Evolutionary conservation across 768 basidiomycete species (phyloP).

Genomic region (Mycena haematopus): DNA sequence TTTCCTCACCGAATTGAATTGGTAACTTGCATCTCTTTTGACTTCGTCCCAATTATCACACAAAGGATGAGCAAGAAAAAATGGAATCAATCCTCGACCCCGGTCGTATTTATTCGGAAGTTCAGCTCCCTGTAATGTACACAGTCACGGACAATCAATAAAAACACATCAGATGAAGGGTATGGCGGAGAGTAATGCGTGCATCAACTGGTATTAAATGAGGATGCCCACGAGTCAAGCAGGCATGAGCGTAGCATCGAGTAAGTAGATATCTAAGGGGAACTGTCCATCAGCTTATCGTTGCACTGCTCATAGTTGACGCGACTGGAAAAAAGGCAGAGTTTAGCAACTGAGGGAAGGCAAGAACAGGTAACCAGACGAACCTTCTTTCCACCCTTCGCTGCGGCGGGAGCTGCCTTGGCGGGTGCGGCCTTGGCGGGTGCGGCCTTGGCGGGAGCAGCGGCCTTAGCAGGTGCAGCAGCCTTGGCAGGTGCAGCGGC

Average conservation of each 20-base stretch:
- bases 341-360: neutral
- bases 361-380: neutral
- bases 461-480: neutral
- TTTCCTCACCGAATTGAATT: no score
- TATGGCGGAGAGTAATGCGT: conserved; percentile 6
- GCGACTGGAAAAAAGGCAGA: neutral
- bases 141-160: conserved; percentile 5
- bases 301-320: neutral
- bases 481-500: neutral
- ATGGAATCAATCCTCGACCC: conserved; percentile 1
- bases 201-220: conserved; percentile 20
- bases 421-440: neutral
- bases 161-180: conserved; percentile 7
- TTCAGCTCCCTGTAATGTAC: conserved; percentile 19
- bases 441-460: neutral
- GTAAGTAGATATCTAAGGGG: conserved; percentile 12
- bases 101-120: conserved; percentile 23
- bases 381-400: neutral
- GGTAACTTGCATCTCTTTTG: no score
- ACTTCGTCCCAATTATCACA: neutral
- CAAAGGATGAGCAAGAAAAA: neutral
- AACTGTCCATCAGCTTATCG: neutral
- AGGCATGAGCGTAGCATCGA: neutral
- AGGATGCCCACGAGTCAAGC: conserved; percentile 3
- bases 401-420: no score